phyloP scores from a whole-genome alignment of 2,329 filamentous ascomycete genomes.

The Fusarium piperis region DNA sequence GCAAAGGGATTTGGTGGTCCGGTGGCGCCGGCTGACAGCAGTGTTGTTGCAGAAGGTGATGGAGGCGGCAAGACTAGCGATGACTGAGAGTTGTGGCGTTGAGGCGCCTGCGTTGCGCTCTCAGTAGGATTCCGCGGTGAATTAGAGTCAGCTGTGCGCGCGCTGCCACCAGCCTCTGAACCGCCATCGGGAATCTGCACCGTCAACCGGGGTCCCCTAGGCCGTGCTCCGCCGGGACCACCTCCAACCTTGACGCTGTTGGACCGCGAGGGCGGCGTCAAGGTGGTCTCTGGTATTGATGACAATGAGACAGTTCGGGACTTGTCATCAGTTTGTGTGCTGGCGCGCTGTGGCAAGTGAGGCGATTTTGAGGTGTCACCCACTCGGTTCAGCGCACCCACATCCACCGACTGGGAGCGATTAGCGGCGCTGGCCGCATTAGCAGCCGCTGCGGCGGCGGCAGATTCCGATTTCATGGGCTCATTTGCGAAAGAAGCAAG shows the following conservation, averaged over 20 bases:
- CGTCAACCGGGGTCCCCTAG: constrained; percentile 81
- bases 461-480: constrained; percentile 50
- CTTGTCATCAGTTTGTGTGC: constrained; percentile 59
- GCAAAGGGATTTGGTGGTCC: constrained; percentile 97
- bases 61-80: constrained; percentile 89
- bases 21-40: constrained; percentile 89
- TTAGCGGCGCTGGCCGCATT: constrained; percentile 45
- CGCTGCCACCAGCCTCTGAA: constrained; percentile 75
- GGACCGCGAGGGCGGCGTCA: constrained; percentile 79
- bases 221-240: constrained; percentile 71
- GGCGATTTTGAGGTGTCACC: constrained; percentile 63
- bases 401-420: constrained; percentile 73
- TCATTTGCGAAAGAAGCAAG: constrained; percentile 74
- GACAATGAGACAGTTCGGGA: constrained; percentile 64
- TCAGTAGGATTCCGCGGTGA: constrained; percentile 69
- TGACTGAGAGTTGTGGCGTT: constrained; percentile 66
- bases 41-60: constrained; percentile 85
- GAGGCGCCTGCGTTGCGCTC: constrained; percentile 63
- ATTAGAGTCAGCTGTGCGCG: constrained; percentile 73
- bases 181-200: constrained; percentile 95
- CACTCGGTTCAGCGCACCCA: constrained; percentile 63
- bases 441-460: constrained; percentile 40
- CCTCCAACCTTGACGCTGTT: constrained; percentile 73
- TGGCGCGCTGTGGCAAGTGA: constrained; percentile 60
- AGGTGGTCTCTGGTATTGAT: constrained; percentile 70